Evolutionary conservation across 768 basidiomycete species (phyloP).

Genomic region (Hypholoma sublateritium): DNA sequence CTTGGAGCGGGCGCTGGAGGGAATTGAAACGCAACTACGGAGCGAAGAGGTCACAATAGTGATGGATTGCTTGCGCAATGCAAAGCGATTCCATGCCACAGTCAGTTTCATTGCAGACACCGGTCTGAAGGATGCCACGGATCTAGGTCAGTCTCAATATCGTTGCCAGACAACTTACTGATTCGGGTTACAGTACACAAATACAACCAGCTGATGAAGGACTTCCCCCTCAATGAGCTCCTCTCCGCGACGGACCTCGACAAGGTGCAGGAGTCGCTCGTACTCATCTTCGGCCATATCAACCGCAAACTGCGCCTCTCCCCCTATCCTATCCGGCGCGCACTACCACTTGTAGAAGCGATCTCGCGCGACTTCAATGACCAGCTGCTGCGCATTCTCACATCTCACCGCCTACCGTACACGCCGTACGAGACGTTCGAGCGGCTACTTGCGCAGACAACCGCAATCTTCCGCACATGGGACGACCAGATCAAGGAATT

Average conservation of each 20-base stretch:
- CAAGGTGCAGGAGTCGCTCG: slow-evolving; percentile 88
- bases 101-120: slow-evolving; percentile 99
- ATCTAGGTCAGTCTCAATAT: slow-evolving; percentile 57
- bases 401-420: slow-evolving; percentile 88
- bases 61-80: slow-evolving; percentile 92
- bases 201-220: slow-evolving; percentile 98
- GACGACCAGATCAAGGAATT: slow-evolving; percentile 91
- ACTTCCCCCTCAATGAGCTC: slow-evolving; percentile 96
- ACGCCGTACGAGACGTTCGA: slow-evolving; percentile 96
- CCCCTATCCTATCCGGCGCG: slow-evolving; percentile 94
- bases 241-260: slow-evolving; percentile 95
- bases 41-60: slow-evolving; percentile 93
- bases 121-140: slow-evolving; percentile 91
- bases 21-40: slow-evolving; percentile 87
- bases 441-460: slow-evolving; percentile 71
- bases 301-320: slow-evolving; percentile 95
- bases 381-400: slow-evolving; percentile 86
- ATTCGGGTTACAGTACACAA: slow-evolving; percentile 71
- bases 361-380: slow-evolving; percentile 98
- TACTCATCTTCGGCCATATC: slow-evolving; percentile 88
- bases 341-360: slow-evolving; percentile 95
- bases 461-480: slow-evolving; percentile 83
- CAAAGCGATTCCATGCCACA: slow-evolving; percentile 95
- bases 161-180: background rate
- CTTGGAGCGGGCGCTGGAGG: slow-evolving; percentile 90